phyloP scores from a whole-genome alignment of 805 yeast genomes.

The Kazachstania psychrophila region DNA sequence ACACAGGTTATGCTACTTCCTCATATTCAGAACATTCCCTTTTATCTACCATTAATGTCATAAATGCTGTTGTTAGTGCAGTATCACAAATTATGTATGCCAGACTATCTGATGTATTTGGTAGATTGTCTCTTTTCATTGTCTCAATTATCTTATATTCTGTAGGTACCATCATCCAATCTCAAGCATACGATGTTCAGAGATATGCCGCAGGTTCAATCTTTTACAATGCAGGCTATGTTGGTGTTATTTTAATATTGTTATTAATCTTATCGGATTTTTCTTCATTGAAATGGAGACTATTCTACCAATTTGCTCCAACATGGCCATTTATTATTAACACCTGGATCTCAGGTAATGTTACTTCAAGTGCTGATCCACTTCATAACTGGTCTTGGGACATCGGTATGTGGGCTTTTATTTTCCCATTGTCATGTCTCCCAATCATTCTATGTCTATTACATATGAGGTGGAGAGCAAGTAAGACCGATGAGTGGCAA shows the following conservation, averaged over 20 bases:
- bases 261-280: conserved; percentile 56
- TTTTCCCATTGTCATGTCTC: conserved; percentile 55
- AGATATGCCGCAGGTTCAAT: conserved; percentile 51
- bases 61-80: conserved; percentile 45
- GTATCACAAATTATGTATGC: conserved; percentile 51
- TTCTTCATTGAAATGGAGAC: conserved; percentile 63
- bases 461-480: conserved; percentile 49
- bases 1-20: conserved; percentile 42
- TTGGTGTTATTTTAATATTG: conserved; percentile 50
- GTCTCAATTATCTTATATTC: conserved; percentile 42
- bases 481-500: conserved; percentile 43
- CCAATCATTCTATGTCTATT: conserved; percentile 47
- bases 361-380: conserved; percentile 34
- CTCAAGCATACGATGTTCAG: conserved; percentile 44
- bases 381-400: conserved; percentile 55
- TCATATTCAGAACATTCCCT: conserved; percentile 43
- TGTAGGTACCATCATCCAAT: conserved; percentile 48
- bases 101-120: conserved; percentile 47
- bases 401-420: conserved; percentile 73
- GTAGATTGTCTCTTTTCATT: conserved; percentile 41
- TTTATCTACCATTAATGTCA: conserved; percentile 42
- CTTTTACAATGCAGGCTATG: conserved; percentile 43
- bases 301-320: conserved; percentile 54
- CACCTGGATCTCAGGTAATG: conserved; percentile 67
- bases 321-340: conserved; percentile 66